Percentiles rank a stretch among this genome's conserved stretches.
Conservation (phyloP, 176 grass and related monocot species). For the Cenchrus fungigraminus region DNA sequence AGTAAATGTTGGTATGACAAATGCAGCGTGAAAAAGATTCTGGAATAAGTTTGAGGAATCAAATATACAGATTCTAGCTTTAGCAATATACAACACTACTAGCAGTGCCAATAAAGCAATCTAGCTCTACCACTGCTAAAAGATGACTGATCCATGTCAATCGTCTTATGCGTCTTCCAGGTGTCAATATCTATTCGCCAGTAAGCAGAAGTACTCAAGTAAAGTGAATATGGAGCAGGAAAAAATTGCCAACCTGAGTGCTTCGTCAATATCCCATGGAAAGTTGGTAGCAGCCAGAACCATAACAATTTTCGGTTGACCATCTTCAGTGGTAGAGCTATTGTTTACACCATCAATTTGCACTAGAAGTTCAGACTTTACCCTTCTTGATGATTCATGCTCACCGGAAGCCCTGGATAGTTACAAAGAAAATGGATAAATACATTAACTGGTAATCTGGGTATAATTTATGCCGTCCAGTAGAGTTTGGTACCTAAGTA, state of each 20-base stretch:
- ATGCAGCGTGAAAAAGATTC: not conserved
- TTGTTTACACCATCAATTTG: conserved; percentile 98
- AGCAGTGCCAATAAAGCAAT: conserved; percentile 29
- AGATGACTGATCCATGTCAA: not conserved
- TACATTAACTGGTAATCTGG: conserved; percentile 33
- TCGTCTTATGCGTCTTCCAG: conserved; percentile 13
- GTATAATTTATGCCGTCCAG: not conserved
- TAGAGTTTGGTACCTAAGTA: not conserved
- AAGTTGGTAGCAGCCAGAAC: conserved; percentile 96
- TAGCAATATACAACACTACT: not conserved
- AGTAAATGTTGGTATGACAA: not conserved
- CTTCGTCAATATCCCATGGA: conserved; percentile 99
- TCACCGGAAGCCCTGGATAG: conserved; percentile 85
- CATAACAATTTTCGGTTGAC: conserved; percentile 94
- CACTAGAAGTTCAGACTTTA: conserved; percentile 98
- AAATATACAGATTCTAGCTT: not conserved
- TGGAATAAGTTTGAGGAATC: conserved; percentile 10
- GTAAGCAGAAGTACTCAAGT: conserved; percentile 24
- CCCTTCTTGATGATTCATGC: conserved; percentile 98
- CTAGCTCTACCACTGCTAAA: conserved; percentile 31
- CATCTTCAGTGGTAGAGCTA: conserved; percentile 83
- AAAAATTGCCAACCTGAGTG: conserved; percentile 78
- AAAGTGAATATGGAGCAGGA: conserved; percentile 14
- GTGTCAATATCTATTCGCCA: not conserved
- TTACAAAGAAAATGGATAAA: conserved; percentile 15